phyloP scores from a whole-genome alignment of 2,329 filamentous ascomycete species.

The Calonectria hongkongensis region DNA sequence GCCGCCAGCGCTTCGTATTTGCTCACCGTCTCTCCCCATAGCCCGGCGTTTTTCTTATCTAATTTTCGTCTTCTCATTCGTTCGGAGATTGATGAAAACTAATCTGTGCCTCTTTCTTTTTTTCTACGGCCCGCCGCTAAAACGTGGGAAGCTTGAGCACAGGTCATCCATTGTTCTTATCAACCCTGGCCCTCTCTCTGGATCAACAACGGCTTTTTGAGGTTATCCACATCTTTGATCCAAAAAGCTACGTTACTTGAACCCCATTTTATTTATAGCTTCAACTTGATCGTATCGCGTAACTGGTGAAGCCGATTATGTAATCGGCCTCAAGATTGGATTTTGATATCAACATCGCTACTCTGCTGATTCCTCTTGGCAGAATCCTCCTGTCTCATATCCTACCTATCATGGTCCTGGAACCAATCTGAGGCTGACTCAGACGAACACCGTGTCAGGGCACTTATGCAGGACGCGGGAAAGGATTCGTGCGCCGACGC shows the following conservation, averaged over 20 bases:
- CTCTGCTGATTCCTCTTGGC: not conserved
- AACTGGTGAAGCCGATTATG: not conserved
- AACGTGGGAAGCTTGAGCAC: constrained; percentile 2
- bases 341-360: not conserved
- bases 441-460: not conserved
- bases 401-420: no score
- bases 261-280: constrained; percentile 7
- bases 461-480: not conserved
- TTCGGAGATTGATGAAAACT: not conserved
- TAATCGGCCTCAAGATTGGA: constrained; percentile 1
- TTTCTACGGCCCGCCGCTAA: constrained; percentile 6
- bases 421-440: constrained; percentile 17
- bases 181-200: not conserved
- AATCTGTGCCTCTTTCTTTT: constrained; percentile 6
- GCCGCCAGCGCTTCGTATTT: constrained; percentile 10
- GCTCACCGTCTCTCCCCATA: not conserved
- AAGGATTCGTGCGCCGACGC: no score
- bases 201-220: not conserved
- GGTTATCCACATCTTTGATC: not conserved
- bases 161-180: constrained; percentile 1
- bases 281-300: not conserved
- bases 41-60: not conserved
- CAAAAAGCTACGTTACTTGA: constrained; percentile 1
- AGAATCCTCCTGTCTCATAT: not conserved
- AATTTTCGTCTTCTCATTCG: not conserved